Evolutionary conservation across 2,329 filamentous ascomycete species (phyloP), one percentile per base, ranked within the genome.

Genomic region (Zasmidium angulare): DNA sequence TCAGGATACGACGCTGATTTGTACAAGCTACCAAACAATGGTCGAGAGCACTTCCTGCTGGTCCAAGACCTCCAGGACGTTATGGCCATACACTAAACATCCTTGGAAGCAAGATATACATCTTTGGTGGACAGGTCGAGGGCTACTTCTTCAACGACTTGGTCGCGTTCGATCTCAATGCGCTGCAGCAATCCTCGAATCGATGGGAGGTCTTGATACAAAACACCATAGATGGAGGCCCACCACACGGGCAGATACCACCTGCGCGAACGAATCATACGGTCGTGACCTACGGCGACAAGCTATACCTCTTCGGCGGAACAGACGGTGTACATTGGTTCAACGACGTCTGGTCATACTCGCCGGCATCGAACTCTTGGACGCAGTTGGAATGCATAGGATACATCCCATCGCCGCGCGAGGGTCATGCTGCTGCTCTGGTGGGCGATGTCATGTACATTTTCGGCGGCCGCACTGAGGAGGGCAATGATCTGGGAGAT

Each of bases 371-470:
- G 49, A 97, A 97, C 74, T 79, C 83, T 57, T 99, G 95, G 95
- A 79, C 86, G 10, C 89, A 96, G 72, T 82, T 96, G 57, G 93
- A 98, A 71, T 99, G 95, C 74, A 97, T 98, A 70, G 95, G 95
- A 36, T 99, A 97, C 75, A 98, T 99, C 60, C 95, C 96, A 1
- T 88, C 92, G 1, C 88, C 93, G 19, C 86, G 95, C 61, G 95
- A 99, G 81, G 95, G 95, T 2, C 95, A 99, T 74, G 93, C 96
- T 12, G 91, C 95, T 14, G 88, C 93, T 2, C 81, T 99, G 20
- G 93, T 99, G 47, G 91, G 95, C 73, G 95, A 99, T 73, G 95
- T 97, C 60, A 99, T 99, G 96, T 99, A 99, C 78, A 87, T 99
- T 62, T 99, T 99, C 74, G 96, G 96, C 67, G 95, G 95, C 48